Percentiles rank a stretch among this genome's conserved stretches.
Conservation (phyloP, 108 stramenopile genomes). For the Skeletonema potamos region DNA sequence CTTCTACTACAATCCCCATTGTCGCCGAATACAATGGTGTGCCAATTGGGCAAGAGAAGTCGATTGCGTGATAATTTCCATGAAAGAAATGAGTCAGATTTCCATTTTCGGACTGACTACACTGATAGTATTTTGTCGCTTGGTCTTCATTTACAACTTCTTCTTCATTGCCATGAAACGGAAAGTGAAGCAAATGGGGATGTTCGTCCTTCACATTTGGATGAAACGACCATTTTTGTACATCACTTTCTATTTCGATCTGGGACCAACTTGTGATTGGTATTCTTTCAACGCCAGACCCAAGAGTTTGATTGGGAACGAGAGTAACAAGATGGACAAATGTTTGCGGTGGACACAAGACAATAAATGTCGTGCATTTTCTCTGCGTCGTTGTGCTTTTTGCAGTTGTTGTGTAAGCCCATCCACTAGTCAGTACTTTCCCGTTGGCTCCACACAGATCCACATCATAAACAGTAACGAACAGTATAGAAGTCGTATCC, state of each 20-base stretch:
- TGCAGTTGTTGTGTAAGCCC: constrained; percentile 6
- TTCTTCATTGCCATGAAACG: constrained; percentile 38
- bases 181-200: constrained; percentile 56
- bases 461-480: constrained; percentile 39
- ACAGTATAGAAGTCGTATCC: constrained; percentile 26
- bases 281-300: not conserved
- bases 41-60: constrained; percentile 83
- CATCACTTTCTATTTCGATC: constrained; percentile 73
- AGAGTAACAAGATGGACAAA: constrained; percentile 73
- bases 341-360: constrained; percentile 71
- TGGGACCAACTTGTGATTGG: constrained; percentile 40
- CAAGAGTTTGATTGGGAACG: constrained; percentile 24
- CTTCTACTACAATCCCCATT: constrained; percentile 66
- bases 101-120: constrained; percentile 83
- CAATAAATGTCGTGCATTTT: constrained; percentile 74
- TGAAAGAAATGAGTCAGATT: constrained; percentile 86
- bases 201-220: constrained; percentile 66
- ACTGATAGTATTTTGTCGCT: constrained; percentile 48
- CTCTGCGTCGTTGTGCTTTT: constrained; percentile 1
- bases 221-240: constrained; percentile 68
- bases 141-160: constrained; percentile 13
- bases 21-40: constrained; percentile 76
- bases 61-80: constrained; percentile 84
- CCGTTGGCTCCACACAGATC: constrained; percentile 30
- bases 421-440: constrained; percentile 18